These are phyloP conservation scores for Chlorencoelia australis DNA, from an alignment of 2,329 filamentous ascomycete species.

Conservation along the genomic window DNA sequence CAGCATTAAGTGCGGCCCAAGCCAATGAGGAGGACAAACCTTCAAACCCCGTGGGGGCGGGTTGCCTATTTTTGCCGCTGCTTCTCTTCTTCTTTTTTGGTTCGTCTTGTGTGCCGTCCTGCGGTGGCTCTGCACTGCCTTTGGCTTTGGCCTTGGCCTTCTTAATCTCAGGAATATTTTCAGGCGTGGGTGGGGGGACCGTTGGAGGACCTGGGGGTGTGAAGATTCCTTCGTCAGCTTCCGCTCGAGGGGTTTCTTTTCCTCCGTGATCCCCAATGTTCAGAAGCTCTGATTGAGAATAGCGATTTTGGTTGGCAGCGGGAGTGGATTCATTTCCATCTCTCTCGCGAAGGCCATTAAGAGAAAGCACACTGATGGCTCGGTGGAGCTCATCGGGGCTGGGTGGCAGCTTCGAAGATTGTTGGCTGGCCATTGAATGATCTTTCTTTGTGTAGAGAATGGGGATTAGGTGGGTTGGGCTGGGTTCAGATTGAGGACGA, in stretches of 20 bases:
- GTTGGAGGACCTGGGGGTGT: conserved; percentile 8
- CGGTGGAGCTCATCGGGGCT: conserved; percentile 16
- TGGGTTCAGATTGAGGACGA: too few relatives aligned
- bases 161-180: conserved; percentile 1
- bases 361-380: conserved; percentile 19
- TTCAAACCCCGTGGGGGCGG: conserved; percentile 57
- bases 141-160: background rate
- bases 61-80: conserved; percentile 25
- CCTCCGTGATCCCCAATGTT: too few relatives aligned
- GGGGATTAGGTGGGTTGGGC: too few relatives aligned
- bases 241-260: too few relatives aligned
- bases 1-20: conserved; percentile 6
- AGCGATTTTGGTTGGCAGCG: conserved; percentile 13
- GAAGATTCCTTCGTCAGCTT: too few relatives aligned
- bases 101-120: conserved; percentile 16
- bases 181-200: conserved; percentile 7
- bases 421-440: too few relatives aligned
- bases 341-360: conserved; percentile 10
- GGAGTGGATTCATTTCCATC: too few relatives aligned
- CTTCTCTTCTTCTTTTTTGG: conserved; percentile 36
- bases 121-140: conserved; percentile 1
- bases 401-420: too few relatives aligned
- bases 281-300: conserved; percentile 11
- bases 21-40: conserved; percentile 30
- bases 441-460: too few relatives aligned